Base-by-base conservation (phyloP, 148 eudicot genomes). In the Diospyros lotus region DNA sequence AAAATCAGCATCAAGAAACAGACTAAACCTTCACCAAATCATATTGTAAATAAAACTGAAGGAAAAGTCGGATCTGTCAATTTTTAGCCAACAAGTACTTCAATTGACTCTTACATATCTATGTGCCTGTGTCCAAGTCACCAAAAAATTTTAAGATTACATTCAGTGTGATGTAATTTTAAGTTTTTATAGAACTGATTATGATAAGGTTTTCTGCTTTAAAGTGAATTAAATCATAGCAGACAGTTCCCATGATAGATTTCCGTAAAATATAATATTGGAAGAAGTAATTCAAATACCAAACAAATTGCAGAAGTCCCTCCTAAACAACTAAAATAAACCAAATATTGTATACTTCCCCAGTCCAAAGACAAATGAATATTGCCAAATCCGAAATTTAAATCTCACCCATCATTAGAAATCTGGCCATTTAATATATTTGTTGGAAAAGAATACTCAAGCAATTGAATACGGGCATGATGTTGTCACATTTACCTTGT, bases 401-500 rank as follows among this genome's bases (percentile, higher is more conserved):
- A 68, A 70, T 40, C 6, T 39, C 3, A 12, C 48, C 14, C 12
- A 28, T 11, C 45, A 6, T 41, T 6, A 28, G 28, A 28, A 55
- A 1, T 3, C 38, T 10, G 15, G 17, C 15, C 3, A 4, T 3
- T 8, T 17, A 58, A 8, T 70, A 13, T 14, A 15, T 54, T 3
- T 54, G 54, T 56, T n/a, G 28, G 73, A 15, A 7, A 13, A 12
- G 58, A 28, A 54, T 7, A 75, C 5, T 75, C 65, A 77, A 44
- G 73, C 64, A 74, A 64, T 50, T 15, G 39, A 50, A 44, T 17
- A 58, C 17, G n/a, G 6, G 58, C 66, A 64, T 51, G 18, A 61
- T 15, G 5, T 38, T 1, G 8, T 51, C 39, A 63, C 14, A 64
- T 58, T 71, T 85, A 92, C 97, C 94, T 90, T 92, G 88, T 92